phyloP scores from a whole-genome alignment of 306 rosid species.

The Psophocarpus tetragonolobus region DNA sequence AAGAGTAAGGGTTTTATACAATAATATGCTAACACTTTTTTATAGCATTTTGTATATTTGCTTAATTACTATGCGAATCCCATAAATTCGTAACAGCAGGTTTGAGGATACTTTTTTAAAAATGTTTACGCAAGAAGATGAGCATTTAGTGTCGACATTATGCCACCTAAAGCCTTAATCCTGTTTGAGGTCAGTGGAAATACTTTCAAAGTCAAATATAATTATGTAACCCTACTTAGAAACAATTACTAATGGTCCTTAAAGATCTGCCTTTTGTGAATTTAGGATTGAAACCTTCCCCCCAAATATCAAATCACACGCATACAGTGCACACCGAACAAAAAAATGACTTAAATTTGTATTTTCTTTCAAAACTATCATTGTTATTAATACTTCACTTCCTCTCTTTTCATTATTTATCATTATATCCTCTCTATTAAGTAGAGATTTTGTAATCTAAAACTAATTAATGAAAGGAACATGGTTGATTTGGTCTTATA shows the following conservation, averaged over 20 bases:
- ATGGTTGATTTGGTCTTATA: too few relatives aligned
- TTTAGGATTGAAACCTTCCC: not conserved
- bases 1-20: too few relatives aligned
- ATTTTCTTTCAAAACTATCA: too few relatives aligned
- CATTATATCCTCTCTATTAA: too few relatives aligned
- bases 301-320: not conserved
- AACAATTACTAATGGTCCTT: not conserved
- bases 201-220: slow-evolving; percentile 31
- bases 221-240: slow-evolving; percentile 24
- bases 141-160: slow-evolving; percentile 20
- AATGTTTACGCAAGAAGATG: not conserved
- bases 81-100: not conserved
- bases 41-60: not conserved
- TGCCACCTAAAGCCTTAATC: slow-evolving; percentile 8
- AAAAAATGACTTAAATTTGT: too few relatives aligned
- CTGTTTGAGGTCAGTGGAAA: slow-evolving; percentile 13
- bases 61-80: not conserved
- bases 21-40: too few relatives aligned
- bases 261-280: not conserved
- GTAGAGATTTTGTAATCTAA: too few relatives aligned
- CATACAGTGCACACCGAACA: not conserved
- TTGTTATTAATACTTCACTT: too few relatives aligned
- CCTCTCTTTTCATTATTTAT: too few relatives aligned
- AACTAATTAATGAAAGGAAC: too few relatives aligned
- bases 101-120: not conserved